These are phyloP conservation scores for Malania oleifera DNA, from an alignment of 164 flowering plant species.

Conservation along the genomic window DNA sequence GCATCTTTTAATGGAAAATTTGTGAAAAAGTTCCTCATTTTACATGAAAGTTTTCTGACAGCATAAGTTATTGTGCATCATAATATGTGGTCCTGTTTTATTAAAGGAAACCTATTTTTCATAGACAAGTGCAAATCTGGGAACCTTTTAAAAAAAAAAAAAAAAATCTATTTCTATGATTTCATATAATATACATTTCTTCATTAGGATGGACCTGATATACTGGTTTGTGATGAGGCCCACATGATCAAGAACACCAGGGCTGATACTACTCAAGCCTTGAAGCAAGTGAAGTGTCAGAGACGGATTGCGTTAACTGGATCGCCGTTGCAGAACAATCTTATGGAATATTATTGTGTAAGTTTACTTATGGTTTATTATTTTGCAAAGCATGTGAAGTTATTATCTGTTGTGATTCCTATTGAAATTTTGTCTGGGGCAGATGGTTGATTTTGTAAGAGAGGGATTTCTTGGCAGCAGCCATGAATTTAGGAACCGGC, in stretches of 20 bases:
- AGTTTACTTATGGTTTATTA: constrained; percentile 20
- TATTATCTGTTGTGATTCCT: neutral
- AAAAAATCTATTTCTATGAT: neutral
- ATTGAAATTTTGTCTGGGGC: constrained; percentile 19
- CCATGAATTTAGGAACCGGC: constrained; percentile 93
- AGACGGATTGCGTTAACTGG: constrained; percentile 97
- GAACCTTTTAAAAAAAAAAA: no score
- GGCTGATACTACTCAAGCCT: constrained; percentile 87
- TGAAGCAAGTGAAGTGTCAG: constrained; percentile 93
- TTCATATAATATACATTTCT: neutral
- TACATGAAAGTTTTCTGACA: no score
- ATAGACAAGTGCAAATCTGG: no score
- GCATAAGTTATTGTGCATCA: no score
- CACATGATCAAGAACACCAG: constrained; percentile 90
- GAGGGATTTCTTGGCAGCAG: constrained; percentile 99
- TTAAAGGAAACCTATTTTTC: no score
- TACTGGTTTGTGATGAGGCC: constrained; percentile 97
- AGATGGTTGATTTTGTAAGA: constrained; percentile 99
- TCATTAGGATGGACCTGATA: constrained; percentile 91
- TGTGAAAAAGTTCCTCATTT: no score
- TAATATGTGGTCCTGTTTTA: no score
- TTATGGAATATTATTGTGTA: constrained; percentile 99
- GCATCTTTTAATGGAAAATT: no score
- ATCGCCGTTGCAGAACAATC: constrained; percentile 96
- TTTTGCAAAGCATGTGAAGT: neutral